Conservation (phyloP, 768 basidiomycete genomes). For the Paxillus ammoniavirescens region DNA sequence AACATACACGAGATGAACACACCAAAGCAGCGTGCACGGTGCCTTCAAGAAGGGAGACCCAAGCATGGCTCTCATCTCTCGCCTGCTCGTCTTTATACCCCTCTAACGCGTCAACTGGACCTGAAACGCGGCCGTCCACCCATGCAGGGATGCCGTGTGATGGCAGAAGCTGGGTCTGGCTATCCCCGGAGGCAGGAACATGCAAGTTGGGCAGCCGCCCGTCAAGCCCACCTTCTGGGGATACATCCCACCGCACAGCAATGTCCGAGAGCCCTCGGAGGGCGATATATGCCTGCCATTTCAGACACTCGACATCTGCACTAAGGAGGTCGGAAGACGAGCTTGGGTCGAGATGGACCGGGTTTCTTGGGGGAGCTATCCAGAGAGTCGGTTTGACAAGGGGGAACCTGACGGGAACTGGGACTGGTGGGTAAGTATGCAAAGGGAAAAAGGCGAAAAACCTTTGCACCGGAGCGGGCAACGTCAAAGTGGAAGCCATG, state of each 20-base stretch:
- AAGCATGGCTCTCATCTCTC: slow-evolving; percentile 75
- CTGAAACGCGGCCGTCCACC: slow-evolving; percentile 56
- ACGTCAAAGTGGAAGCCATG: slow-evolving; percentile 19
- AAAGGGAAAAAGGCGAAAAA: slow-evolving; percentile 65
- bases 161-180: slow-evolving; percentile 52
- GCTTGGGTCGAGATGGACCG: neutral
- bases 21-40: slow-evolving; percentile 76
- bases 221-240: slow-evolving; percentile 67
- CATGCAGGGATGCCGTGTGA: slow-evolving; percentile 71
- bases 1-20: slow-evolving; percentile 19
- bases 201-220: slow-evolving; percentile 70
- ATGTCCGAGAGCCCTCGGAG: slow-evolving; percentile 52
- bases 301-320: slow-evolving; percentile 81
- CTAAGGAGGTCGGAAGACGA: slow-evolving; percentile 45
- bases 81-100: slow-evolving; percentile 63
- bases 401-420: slow-evolving; percentile 22
- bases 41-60: slow-evolving; percentile 78
- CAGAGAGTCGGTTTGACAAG: slow-evolving; percentile 54
- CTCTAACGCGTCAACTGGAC: slow-evolving; percentile 48
- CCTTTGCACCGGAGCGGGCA: slow-evolving; percentile 41
- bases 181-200: slow-evolving; percentile 38
- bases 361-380: slow-evolving; percentile 51
- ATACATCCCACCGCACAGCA: slow-evolving; percentile 64
- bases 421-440: slow-evolving; percentile 45
- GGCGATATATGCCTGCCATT: slow-evolving; percentile 82